A percentile compares a stretch with the other conserved stretches of the same genome.
Conservation (phyloP, 2,329 filamentous ascomycete species). For the Penicillium sp. region DNA sequence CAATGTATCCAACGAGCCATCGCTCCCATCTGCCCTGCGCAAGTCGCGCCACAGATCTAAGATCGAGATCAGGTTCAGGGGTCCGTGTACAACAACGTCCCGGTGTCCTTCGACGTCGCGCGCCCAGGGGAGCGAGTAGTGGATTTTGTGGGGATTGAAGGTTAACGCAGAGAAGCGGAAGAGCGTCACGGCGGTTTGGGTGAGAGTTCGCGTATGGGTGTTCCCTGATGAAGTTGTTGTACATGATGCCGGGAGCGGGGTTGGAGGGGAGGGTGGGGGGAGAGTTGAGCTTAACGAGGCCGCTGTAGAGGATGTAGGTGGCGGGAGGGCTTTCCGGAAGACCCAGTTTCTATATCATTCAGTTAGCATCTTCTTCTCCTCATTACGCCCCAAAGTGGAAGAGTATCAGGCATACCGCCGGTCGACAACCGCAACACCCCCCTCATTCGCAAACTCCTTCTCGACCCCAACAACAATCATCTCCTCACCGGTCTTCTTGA, state of each 20-base stretch:
- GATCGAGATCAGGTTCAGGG: slow-evolving; percentile 49
- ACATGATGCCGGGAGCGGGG: slow-evolving; percentile 17
- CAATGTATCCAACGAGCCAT: slow-evolving; percentile 9
- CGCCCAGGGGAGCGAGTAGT: slow-evolving; percentile 50
- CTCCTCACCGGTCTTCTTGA: slow-evolving; percentile 58
- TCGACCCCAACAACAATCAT: slow-evolving; percentile 70
- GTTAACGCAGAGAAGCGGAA: slow-evolving; percentile 52
- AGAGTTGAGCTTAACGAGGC: slow-evolving; percentile 10
- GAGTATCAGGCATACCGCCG: slow-evolving; percentile 45
- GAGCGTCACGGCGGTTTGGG: slow-evolving; percentile 46
- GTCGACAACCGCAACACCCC: slow-evolving; percentile 61
- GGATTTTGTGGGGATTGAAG: slow-evolving; percentile 52
- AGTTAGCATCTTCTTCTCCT: neutral
- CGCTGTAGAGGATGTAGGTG: slow-evolving; percentile 18
- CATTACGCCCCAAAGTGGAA: neutral
- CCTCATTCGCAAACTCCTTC: slow-evolving; percentile 61
- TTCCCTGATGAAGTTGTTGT: slow-evolving; percentile 29
- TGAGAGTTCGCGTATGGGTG: slow-evolving; percentile 38
- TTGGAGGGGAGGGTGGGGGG: slow-evolving; percentile 17
- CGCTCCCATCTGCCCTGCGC: slow-evolving; percentile 24
- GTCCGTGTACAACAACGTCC: slow-evolving; percentile 51
- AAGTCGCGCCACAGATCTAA: slow-evolving; percentile 51
- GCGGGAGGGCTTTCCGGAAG: slow-evolving; percentile 46
- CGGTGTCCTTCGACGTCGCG: slow-evolving; percentile 49
- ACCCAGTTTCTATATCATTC: slow-evolving; percentile 47